Percentiles rank a stretch among this genome's conserved stretches.
Conservation (phyloP, 805 yeast species). For the Kluyveromyces nonfermentans region DNA sequence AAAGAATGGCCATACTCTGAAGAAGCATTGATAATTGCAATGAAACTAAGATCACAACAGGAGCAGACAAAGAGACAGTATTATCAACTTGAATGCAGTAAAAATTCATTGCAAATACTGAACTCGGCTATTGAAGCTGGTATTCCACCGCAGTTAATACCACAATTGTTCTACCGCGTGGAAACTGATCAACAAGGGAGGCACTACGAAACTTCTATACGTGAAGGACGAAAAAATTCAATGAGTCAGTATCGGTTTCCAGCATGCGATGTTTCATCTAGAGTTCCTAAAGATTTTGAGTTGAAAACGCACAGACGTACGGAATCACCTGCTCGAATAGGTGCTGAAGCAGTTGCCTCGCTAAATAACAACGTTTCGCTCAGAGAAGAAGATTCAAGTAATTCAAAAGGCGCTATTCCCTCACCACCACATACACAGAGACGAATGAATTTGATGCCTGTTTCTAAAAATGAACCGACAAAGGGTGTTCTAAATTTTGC, state of each 20-base stretch:
- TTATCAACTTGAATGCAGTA: conserved; percentile 54
- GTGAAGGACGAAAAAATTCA: conserved; percentile 3
- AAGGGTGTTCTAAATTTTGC: conserved; percentile 8
- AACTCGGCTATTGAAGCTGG: conserved; percentile 50
- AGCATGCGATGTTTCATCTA: conserved; percentile 9
- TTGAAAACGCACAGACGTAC: conserved; percentile 30
- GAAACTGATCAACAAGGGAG: neutral
- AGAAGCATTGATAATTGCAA: conserved; percentile 46
- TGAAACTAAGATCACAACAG: conserved; percentile 56
- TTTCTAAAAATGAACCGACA: conserved; percentile 10
- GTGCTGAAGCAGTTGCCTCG: conserved; percentile 61
- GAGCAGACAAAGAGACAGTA: conserved; percentile 78
- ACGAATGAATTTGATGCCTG: conserved; percentile 18
- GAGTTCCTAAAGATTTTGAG: neutral
- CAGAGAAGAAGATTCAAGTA: conserved; percentile 18
- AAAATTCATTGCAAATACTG: conserved; percentile 51
- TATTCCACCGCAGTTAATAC: conserved; percentile 56
- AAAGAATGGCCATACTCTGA: conserved; percentile 49
- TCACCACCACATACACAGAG: neutral
- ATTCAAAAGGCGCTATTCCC: neutral
- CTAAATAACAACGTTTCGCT: conserved; percentile 23
- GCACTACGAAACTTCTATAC: conserved; percentile 6
- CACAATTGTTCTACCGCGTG: conserved; percentile 38
- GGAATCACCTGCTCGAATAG: conserved; percentile 60
- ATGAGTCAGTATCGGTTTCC: conserved; percentile 15